Percentiles rank a stretch among this genome's conserved stretches.
phyloP scores from a whole-genome alignment of 1,284 basidiomycete species.

The Leccinum glutinopallens region DNA sequence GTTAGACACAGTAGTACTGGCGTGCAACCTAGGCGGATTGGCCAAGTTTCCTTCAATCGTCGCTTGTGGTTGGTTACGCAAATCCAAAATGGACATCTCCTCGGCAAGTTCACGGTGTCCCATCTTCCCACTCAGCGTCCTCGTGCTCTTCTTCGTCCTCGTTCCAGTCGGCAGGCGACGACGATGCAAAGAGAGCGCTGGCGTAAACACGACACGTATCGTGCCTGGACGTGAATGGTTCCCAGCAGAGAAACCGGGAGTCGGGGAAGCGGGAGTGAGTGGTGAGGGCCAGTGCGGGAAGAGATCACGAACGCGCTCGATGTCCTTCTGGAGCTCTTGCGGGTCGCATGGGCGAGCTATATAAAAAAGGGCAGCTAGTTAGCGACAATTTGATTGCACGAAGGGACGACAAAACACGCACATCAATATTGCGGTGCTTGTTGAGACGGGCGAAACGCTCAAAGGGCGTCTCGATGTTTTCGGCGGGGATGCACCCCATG shows the following conservation, averaged over 20 bases:
- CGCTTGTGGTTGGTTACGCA: slow-evolving; percentile 84
- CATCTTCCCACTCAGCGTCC: slow-evolving; percentile 65
- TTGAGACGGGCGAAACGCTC: slow-evolving; percentile 94
- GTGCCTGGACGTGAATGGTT: slow-evolving; percentile 27
- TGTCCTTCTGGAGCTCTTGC: slow-evolving; percentile 60
- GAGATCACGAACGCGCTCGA: slow-evolving; percentile 56
- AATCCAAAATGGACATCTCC: slow-evolving; percentile 59
- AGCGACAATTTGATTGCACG: background rate
- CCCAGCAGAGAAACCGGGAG: slow-evolving; percentile 35
- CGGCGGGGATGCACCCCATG: slow-evolving; percentile 99
- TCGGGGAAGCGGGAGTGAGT: slow-evolving; percentile 48
- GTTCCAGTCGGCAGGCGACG: slow-evolving; percentile 81
- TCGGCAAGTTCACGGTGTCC: slow-evolving; percentile 62
- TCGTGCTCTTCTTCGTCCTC: slow-evolving; percentile 80
- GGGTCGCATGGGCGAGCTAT: slow-evolving; percentile 78
- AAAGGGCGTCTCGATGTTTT: slow-evolving; percentile 99
- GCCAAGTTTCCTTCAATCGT: slow-evolving; percentile 83
- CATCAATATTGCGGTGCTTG: slow-evolving; percentile 97
- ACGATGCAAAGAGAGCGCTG: slow-evolving; percentile 54
- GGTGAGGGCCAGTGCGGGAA: slow-evolving; percentile 47
- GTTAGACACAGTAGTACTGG: slow-evolving; percentile 85
- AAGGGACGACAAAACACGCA: slow-evolving; percentile 44
- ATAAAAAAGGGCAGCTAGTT: background rate
- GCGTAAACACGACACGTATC: slow-evolving; percentile 60
- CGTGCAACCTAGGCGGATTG: slow-evolving; percentile 77